These are phyloP conservation scores for Emericellopsis cladophorae DNA, from an alignment of 2,329 filamentous ascomycete genomes.

Conservation along the genomic window DNA sequence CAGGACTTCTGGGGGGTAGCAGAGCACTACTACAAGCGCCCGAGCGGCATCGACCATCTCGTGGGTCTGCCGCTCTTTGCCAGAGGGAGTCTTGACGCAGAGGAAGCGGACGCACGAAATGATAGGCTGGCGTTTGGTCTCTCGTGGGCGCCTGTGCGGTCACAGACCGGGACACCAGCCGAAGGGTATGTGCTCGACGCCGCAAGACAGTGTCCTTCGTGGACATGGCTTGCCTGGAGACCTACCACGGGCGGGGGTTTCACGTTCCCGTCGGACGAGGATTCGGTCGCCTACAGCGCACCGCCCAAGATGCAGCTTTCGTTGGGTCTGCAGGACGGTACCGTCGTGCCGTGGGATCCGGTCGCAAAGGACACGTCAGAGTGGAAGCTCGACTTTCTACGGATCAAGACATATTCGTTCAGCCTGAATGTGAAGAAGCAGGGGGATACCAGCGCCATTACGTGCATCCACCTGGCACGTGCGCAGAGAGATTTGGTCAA, in stretches of 20 bases:
- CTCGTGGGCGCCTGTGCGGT: slow-evolving; percentile 15
- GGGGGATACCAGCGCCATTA: not conserved
- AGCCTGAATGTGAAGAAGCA: slow-evolving; percentile 11
- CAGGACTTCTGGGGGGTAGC: slow-evolving; percentile 20
- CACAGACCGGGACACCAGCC: not conserved
- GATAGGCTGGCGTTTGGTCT: slow-evolving; percentile 20
- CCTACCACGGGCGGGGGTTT: slow-evolving; percentile 8
- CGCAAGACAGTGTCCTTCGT: slow-evolving; percentile 17
- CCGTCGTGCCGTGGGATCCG: slow-evolving; percentile 6
- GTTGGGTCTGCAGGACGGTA: slow-evolving; percentile 18
- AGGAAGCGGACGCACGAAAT: slow-evolving; percentile 13
- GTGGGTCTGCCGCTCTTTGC: slow-evolving; percentile 22
- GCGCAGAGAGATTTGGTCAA: slow-evolving; percentile 5
- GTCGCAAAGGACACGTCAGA: slow-evolving; percentile 18
- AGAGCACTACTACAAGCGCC: slow-evolving; percentile 11
- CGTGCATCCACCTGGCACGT: slow-evolving; percentile 2
- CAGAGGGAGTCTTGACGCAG: slow-evolving; percentile 13
- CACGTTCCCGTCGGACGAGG: slow-evolving; percentile 5
- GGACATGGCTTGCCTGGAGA: slow-evolving; percentile 24
- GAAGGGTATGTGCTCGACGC: slow-evolving; percentile 1
- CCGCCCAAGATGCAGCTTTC: slow-evolving; percentile 19
- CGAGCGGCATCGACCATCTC: slow-evolving; percentile 13
- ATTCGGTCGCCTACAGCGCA: slow-evolving; percentile 11
- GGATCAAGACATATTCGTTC: slow-evolving; percentile 20
- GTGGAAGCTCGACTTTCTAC: slow-evolving; percentile 16